Evolutionary conservation across 306 rosid species (phyloP), one percentile per base, ranked within the genome.

Genomic region (Vicia sativa): DNA sequence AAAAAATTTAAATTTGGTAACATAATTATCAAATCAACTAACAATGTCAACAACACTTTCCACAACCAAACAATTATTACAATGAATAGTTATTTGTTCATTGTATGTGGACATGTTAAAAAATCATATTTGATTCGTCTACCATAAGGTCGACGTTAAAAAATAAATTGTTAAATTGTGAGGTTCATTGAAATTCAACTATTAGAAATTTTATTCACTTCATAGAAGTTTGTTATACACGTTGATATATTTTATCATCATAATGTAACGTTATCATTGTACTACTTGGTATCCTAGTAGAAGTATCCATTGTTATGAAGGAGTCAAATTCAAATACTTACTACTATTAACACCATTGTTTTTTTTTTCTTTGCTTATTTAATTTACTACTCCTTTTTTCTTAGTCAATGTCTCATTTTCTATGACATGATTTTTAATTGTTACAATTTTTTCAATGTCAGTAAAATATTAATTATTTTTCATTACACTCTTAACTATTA

Each of bases 161-260:
- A 48, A 48, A 16, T 3, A 16, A 55, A 23, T 23, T 53, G n/a
- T n/a, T 0, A 23, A 53, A 21, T 53, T 48, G 12, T 1, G 35
- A 53, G 15, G 59, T 11, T 53, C 59, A 23, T 25, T 23, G 15
- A 53, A 53, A 21, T 53, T 11, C 35, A 23, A 53, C 59, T 21
- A 55, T 55, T 55, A n/a, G 62, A 28, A 28, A 55, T 26, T 55
- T 55, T 26, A 13, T 26, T 55, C 62, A 11, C 19, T 25, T 34
- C 8, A 34, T 34, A 23, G 23, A 5, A 23, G 34, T 53, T 53
- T 53, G 34, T 23, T 53, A 23, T 11, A 19, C 16, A 53, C 21
- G 14, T 53, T 25, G 34, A 53, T 53, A 34, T 34, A 34, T 34
- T 34, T 34, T 34, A 53, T 53, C 12, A 23, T 53, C 59, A 23